Evolutionary conservation across 2,329 filamentous ascomycete species (phyloP).

Genomic region (Trichoderma atroviride): DNA sequence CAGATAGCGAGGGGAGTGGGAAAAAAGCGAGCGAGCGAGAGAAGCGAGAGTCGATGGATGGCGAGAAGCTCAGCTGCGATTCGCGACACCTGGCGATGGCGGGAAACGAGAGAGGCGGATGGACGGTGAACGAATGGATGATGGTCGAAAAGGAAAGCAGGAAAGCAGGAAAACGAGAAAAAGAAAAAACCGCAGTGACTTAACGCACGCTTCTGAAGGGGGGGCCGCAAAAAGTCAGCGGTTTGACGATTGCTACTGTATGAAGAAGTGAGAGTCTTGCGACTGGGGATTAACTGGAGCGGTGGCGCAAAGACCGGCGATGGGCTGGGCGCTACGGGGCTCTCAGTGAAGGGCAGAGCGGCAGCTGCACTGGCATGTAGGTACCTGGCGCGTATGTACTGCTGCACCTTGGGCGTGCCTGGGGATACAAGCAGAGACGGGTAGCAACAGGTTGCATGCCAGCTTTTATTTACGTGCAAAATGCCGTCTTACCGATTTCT

Average conservation of each 20-base stretch:
- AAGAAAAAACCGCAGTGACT: background rate
- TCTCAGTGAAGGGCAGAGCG: constrained; percentile 1
- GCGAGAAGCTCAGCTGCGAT: constrained; percentile 10
- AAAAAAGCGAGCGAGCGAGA: background rate
- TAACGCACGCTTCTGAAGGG: background rate
- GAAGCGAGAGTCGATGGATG: constrained; percentile 21
- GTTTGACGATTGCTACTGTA: background rate
- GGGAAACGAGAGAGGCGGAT: background rate
- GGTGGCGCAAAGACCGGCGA: constrained; percentile 21
- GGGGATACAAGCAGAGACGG: background rate
- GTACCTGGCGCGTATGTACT: background rate
- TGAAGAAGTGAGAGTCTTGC: constrained; percentile 8
- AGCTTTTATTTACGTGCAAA: background rate
- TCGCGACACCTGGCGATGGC: constrained; percentile 1
- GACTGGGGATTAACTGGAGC: constrained; percentile 21
- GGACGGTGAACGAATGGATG: background rate
- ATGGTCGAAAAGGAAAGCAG: background rate
- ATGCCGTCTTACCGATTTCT: background rate
- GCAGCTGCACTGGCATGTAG: constrained; percentile 1
- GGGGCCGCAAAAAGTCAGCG: background rate
- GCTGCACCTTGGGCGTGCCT: background rate
- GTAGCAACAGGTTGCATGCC: background rate
- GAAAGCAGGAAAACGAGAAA: background rate
- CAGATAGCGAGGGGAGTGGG: background rate
- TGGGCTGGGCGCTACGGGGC: constrained; percentile 14